Evolutionary conservation across 768 basidiomycete genomes (phyloP), one percentile per base, ranked within the genome.

Genomic region (Boletus rubropictus): DNA sequence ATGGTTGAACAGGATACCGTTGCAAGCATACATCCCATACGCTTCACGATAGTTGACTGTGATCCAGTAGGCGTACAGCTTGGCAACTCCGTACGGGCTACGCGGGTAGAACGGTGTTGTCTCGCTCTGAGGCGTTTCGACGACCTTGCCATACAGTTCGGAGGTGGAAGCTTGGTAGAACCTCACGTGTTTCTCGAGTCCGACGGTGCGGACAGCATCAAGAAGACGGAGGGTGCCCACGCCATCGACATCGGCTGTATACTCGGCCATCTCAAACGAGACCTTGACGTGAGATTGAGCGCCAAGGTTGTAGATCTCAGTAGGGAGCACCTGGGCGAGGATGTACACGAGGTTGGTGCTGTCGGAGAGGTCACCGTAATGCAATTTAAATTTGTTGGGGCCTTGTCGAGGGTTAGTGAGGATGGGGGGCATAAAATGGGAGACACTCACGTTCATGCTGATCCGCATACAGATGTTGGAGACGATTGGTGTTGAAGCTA

Each of bases 261-360:
- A 98, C 70, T 98, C 94, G 21, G 94, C 90, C 91, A 98, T 95
- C 69, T 97, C 95, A 67, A 98, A 98, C 22, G 93, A 96, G 55
- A 98, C 94, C 69, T 98, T 98, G 74, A 98, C 94, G 72, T 98
- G 94, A 35, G 89, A 92, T 68, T 98, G 94, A 14, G 94, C 94
- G 37, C 92, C 94, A 43, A 98, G 84, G 69, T 97, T 98, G 80
- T 96, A 98, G 51, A 98, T 85, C 70, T 98, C 95, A 18, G 91
- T 85, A 2, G 94, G 94, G 66, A 88, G 88, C 46, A 96, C 92
- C 59, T 90, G 84, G 3, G 95, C 86, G 65, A 98, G 85, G 72
- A 97, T 86, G 70, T 93, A 93, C 37, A 96, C 94, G 52, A 98
- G 82, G 65, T 97, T 97, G 61, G 94, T 96, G 69, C 87, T 90